Percentiles rank a stretch among this genome's conserved stretches.
Evolutionary conservation across 148 eudicot genomes (phyloP).

Genomic region (Rheum nobile): DNA sequence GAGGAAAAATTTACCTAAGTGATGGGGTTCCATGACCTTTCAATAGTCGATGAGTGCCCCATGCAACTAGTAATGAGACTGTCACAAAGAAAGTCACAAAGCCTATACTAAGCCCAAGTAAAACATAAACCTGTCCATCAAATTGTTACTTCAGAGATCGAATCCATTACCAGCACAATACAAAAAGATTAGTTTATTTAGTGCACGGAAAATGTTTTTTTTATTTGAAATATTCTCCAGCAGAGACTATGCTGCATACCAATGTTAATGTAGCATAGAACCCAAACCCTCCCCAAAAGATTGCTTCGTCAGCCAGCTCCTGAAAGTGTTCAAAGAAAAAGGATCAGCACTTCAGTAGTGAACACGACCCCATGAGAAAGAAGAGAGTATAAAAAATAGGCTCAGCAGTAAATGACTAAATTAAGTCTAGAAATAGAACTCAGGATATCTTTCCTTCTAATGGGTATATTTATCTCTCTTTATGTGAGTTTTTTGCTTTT

Average conservation of each 20-base stretch:
- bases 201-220: not conserved
- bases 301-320: constrained; percentile 53
- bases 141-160: constrained; percentile 4
- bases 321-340: constrained; percentile 21
- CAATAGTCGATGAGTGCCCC: constrained; percentile 43
- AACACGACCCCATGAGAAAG: not conserved
- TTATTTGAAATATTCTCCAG: not conserved
- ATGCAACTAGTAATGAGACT: constrained; percentile 65
- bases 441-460: not conserved
- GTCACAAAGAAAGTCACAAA: constrained; percentile 54
- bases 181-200: not conserved
- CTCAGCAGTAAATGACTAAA: not conserved
- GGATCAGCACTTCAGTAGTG: constrained; percentile 6
- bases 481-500: not conserved
- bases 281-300: constrained; percentile 96
- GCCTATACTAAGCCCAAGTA: constrained; percentile 78
- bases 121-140: constrained; percentile 53
- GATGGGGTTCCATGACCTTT: constrained; percentile 37
- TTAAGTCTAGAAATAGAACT: not conserved
- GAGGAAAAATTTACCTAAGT: constrained; percentile 39
- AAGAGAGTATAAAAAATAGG: not conserved
- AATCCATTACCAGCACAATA: not conserved
- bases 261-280: constrained; percentile 54
- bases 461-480: not conserved
- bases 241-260: constrained; percentile 37